phyloP scores from a whole-genome alignment of 768 basidiomycete species.

The Lactarius trivialis region DNA sequence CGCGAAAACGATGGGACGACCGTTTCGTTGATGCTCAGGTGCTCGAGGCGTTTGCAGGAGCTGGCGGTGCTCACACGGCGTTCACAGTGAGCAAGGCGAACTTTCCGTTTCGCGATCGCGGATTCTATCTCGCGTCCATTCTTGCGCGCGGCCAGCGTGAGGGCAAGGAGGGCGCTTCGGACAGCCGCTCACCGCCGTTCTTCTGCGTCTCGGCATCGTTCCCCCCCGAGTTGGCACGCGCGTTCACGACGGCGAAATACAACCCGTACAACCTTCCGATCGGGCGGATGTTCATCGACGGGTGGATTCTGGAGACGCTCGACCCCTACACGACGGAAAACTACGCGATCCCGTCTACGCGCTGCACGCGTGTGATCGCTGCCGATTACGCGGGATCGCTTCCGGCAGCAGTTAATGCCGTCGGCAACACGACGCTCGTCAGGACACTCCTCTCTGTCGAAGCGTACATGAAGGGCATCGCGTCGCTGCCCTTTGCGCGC shows the following conservation, averaged over 20 bases:
- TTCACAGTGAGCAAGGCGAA: slow-evolving; percentile 70
- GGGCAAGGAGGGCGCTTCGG: slow-evolving; percentile 32
- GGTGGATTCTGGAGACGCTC: slow-evolving; percentile 93
- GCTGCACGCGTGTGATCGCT: slow-evolving; percentile 77
- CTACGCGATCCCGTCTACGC: slow-evolving; percentile 88
- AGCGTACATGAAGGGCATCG: slow-evolving; percentile 55
- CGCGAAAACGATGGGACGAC: slow-evolving; percentile 82
- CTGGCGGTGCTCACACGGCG: slow-evolving; percentile 51
- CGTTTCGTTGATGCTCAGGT: slow-evolving; percentile 62
- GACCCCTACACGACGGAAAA: slow-evolving; percentile 94
- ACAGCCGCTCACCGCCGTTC: slow-evolving; percentile 45
- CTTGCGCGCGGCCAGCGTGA: slow-evolving; percentile 44
- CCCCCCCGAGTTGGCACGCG: slow-evolving; percentile 51
- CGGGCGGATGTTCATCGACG: slow-evolving; percentile 81
- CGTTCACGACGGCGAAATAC: slow-evolving; percentile 59
- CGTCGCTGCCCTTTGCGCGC: slow-evolving; percentile 61
- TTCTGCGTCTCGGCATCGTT: slow-evolving; percentile 83
- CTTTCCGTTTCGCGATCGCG: slow-evolving; percentile 87
- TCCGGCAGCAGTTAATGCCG: slow-evolving; percentile 77
- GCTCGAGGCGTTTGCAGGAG: slow-evolving; percentile 71
- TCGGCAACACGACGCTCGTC: slow-evolving; percentile 75
- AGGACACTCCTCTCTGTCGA: slow-evolving; percentile 70
- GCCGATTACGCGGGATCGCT: slow-evolving; percentile 84
- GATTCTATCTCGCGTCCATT: slow-evolving; percentile 75
- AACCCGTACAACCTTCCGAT: slow-evolving; percentile 70